Conservation (phyloP, 139 green algal genomes). For the Tetradesmus lagerheimii region DNA sequence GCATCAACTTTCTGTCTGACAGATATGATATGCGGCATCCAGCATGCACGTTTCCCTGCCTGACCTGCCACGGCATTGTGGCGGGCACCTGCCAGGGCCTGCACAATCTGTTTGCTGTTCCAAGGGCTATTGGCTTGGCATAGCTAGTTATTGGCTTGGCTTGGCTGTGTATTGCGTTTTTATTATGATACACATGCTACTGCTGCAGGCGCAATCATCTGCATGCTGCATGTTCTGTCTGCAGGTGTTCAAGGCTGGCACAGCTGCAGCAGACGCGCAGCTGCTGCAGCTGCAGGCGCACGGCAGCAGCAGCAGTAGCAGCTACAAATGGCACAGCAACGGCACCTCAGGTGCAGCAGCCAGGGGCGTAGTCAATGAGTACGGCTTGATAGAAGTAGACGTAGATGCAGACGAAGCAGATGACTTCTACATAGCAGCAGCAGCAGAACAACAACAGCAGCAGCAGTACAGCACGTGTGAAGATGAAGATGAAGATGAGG, state of each 20-base stretch:
- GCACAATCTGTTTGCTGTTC: no score
- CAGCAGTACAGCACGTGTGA: neutral
- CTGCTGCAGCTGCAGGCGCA: neutral
- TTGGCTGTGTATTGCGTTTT: no score
- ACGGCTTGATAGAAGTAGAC: constrained; percentile 22
- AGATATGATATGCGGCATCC: no score
- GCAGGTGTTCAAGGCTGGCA: constrained; percentile 17
- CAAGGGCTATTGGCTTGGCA: no score
- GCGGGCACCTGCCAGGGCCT: no score
- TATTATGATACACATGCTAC: no score
- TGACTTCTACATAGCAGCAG: neutral
- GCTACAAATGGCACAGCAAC: neutral
- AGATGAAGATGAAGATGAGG: neutral
- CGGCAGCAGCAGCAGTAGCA: neutral
- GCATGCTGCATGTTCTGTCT: neutral
- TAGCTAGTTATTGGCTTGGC: no score
- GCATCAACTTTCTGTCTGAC: no score
- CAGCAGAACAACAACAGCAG: constrained; percentile 35
- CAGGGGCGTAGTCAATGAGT: neutral
- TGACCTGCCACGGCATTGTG: no score
- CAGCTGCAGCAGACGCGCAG: neutral
- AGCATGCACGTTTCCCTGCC: no score
- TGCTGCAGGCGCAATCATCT: no score
- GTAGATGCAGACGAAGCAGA: neutral
- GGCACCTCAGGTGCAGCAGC: neutral